Percentiles rank a stretch among this genome's conserved stretches.
These are phyloP conservation scores for Cymodocea nodosa DNA, from an alignment of 116 monocot species.

Conservation along the genomic window DNA sequence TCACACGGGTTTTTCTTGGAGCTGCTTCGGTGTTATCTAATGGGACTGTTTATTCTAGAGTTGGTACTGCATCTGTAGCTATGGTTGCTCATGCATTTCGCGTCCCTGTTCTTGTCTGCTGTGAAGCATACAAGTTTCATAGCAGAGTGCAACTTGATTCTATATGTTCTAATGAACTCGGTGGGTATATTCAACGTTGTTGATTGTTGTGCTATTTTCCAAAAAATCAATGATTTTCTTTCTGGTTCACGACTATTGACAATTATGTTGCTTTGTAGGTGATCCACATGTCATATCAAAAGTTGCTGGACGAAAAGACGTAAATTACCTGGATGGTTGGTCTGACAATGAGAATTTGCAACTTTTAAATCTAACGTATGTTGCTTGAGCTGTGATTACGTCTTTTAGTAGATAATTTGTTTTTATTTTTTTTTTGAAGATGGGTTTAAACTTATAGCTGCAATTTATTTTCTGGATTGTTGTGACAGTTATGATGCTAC, in stretches of 20 bases:
- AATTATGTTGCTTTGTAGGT: conserved; percentile 21
- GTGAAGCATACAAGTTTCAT: conserved; percentile 99
- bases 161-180: conserved; percentile 97
- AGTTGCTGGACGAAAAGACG: conserved; percentile 46
- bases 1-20: conserved; percentile 70
- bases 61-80: conserved; percentile 83
- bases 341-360: conserved; percentile 76
- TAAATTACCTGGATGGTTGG: conserved; percentile 61
- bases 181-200: conserved; percentile 21
- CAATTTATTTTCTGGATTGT: conserved; percentile 7
- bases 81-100: conserved; percentile 86
- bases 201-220: neutral
- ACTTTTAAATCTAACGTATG: conserved; percentile 91
- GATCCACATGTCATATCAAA: conserved; percentile 65
- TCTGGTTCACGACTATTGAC: neutral
- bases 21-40: conserved; percentile 67
- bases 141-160: conserved; percentile 90
- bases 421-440: neutral
- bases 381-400: neutral
- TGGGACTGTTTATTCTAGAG: conserved; percentile 89
- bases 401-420: neutral
- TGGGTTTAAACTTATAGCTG: neutral
- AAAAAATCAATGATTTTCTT: neutral
- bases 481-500: conserved; percentile 78
- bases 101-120: conserved; percentile 89